Base-by-base conservation (phyloP, 1,284 basidiomycete species). In the Cystobasidium sp. region DNA sequence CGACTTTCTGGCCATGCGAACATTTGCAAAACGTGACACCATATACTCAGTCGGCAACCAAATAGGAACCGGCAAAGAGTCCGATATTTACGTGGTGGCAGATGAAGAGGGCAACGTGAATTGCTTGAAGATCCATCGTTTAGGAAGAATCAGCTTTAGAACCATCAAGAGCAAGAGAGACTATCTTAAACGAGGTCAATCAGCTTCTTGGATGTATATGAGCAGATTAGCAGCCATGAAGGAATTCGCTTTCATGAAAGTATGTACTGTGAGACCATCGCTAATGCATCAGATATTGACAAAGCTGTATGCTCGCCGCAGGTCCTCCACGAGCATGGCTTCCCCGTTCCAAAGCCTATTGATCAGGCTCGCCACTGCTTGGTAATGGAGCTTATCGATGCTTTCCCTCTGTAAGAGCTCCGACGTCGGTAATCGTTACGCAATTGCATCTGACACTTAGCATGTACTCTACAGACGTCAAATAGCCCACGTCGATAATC, bases 201-300 rank as follows among this genome's bases (percentile, higher is more conserved):
- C 91, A 46, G 95, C 95, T 0, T 96, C 93, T 41, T 99, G 96
- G 96, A 97, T 99, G 95, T 99, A 97, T 84, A 94, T 99, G 93
- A 96, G 93, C 68, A 88, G 96, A 39, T 84, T 99, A 59, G 91
- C 94, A 10, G 96, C 96, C 6, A 90, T 96, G 84, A 98, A 98
- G 82, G 96, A 99, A 82, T 99, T 90, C 86, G 93, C 93, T 0
- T 99, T 98, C 82, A 97, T 99, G 94, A 97, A 97, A 87, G 94
- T 92, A 53, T 46, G 80, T 81, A 20, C 41, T 58, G 31, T 7
- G 8, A 18, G 9, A 3, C 24, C 22, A 12, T 31, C 47, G 58
- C 22, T 51, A n/a, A 49, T 58, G 39, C 39, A 43, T n/a, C 51
- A 24, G 10, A 58, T n/a, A 14, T 22, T 39, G n/a, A 22, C 2